Evolutionary conservation across 495 filamentous ascomycete genomes (phyloP), one percentile per base, ranked within the genome.

Genomic region (Penicillium waksmanii): DNA sequence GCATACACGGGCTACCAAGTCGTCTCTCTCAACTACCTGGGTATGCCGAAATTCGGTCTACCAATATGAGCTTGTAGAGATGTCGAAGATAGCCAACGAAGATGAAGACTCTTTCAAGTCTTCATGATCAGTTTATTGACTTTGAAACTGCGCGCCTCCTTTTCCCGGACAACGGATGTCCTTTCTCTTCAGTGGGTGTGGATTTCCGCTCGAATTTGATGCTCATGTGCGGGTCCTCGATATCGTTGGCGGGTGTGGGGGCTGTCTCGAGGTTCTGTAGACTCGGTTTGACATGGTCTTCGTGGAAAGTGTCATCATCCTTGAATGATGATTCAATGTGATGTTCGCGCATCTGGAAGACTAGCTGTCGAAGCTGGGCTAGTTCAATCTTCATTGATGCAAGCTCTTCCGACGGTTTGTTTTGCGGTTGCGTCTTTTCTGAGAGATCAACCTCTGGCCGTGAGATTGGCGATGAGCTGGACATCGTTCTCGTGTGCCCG

Each of bases 361-460:
- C 67, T 13, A 77, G 68, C 35, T 65, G 60, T 21, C 70, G 75
- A 18, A 79, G 63, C 19, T 75, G 65, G 2, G 68, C 59, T 12
- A 77, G 63, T 57, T 79, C 73, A 19, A 64, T 51, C 36, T 69
- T 73, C 33, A 79, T 57, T 3, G 56, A 42, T 10, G 58, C 48
- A 13, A 79, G 64, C 40, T 77, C 73, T 27, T 67, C 55, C 23
- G 65, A 59, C 47, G 61, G 60, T 9, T 59, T 43, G 9, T 54
- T 44, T 0, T 55, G 56, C 49, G 56, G n/a, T 40, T 46, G 25
- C 44, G 43, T 46, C 36, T 55, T 19, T 47, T 55, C 10, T 31
- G 46, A 5, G 40, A 47, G 46, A 27, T 48, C 46, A 43, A n/a
- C 12, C 13, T 33, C 49, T 34, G 25, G 31, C 19, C 17, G 3